A percentile compares a stretch with the other conserved stretches of the same genome.
Conservation (phyloP, 192 early-diverging fungal species). For the Linnemannia zychae region DNA sequence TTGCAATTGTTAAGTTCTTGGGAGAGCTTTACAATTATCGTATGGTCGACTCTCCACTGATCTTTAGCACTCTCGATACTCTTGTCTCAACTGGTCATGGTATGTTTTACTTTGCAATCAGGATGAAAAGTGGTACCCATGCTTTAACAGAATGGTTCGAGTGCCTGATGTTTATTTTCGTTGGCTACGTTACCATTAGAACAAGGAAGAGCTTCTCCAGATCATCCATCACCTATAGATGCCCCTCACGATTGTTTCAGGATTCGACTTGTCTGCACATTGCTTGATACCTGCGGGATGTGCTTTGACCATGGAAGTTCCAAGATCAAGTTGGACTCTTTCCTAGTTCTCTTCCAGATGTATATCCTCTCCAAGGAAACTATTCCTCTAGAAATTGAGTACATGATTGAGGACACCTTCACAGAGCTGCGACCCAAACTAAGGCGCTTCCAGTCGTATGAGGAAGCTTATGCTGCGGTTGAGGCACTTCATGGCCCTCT, state of each 20-base stretch:
- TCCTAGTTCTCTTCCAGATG: conserved; percentile 89
- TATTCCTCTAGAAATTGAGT: conserved; percentile 91
- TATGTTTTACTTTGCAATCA: conserved; percentile 32
- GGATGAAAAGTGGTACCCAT: neutral
- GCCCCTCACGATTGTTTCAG: conserved; percentile 93
- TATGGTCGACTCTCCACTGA: conserved; percentile 81
- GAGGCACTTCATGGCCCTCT: conserved; percentile 66
- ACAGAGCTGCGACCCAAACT: conserved; percentile 79
- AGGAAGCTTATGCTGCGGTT: conserved; percentile 83
- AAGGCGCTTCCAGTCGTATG: conserved; percentile 74
- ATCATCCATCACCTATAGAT: conserved; percentile 77
- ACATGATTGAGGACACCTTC: conserved; percentile 84
- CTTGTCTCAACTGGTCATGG: conserved; percentile 90
- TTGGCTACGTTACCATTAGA: conserved; percentile 53
- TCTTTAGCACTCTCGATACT: conserved; percentile 91
- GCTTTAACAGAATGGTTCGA: neutral
- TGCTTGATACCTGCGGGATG: conserved; percentile 90
- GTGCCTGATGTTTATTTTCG: neutral
- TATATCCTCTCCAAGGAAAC: conserved; percentile 89
- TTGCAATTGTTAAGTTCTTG: conserved; percentile 85
- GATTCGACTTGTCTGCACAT: conserved; percentile 84
- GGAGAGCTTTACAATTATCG: conserved; percentile 94
- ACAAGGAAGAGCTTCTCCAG: conserved; percentile 64
- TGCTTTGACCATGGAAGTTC: conserved; percentile 80
- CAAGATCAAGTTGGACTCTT: conserved; percentile 78